Percentiles rank a stretch among this genome's conserved stretches.
These are phyloP conservation scores for Saccharomycopsis guyanensis DNA, from an alignment of 805 yeast genomes.

Conservation along the genomic window DNA sequence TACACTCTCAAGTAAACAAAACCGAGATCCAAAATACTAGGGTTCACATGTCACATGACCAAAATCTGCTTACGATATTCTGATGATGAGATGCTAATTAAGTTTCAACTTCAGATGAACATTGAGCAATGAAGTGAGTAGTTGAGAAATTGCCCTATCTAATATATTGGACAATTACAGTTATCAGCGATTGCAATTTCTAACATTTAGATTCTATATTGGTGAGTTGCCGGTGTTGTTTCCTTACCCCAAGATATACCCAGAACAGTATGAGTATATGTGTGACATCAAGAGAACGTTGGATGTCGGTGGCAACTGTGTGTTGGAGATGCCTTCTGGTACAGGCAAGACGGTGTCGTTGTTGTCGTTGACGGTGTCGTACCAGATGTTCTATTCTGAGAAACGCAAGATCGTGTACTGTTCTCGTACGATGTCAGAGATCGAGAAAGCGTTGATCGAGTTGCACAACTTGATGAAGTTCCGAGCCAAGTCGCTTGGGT, in stretches of 20 bases:
- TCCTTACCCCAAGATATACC: conserved; percentile 95
- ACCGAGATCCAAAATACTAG: background rate
- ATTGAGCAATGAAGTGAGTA: no score
- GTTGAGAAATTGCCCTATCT: no score
- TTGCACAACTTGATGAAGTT: conserved; percentile 81
- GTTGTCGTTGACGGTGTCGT: conserved; percentile 86
- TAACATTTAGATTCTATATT: conserved; percentile 72
- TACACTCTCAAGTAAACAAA: background rate
- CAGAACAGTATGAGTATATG: conserved; percentile 98
- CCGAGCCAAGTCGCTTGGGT: conserved; percentile 76
- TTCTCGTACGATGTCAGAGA: conserved; percentile 99
- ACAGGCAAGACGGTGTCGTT: conserved; percentile 96
- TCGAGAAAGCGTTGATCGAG: conserved; percentile 94
- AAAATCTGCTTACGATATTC: no score
- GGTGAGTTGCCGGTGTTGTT: conserved; percentile 94
- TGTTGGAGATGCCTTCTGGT: conserved; percentile 98
- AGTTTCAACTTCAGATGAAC: no score
- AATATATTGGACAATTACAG: background rate
- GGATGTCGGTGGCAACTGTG: conserved; percentile 95
- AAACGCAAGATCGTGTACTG: conserved; percentile 92
- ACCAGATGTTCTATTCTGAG: conserved; percentile 91
- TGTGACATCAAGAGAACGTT: conserved; percentile 86
- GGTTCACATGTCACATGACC: background rate
- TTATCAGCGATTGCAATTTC: no score
- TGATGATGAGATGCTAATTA: no score